phyloP scores from a whole-genome alignment of 768 basidiomycete species.

The Myochromella boudieri region DNA sequence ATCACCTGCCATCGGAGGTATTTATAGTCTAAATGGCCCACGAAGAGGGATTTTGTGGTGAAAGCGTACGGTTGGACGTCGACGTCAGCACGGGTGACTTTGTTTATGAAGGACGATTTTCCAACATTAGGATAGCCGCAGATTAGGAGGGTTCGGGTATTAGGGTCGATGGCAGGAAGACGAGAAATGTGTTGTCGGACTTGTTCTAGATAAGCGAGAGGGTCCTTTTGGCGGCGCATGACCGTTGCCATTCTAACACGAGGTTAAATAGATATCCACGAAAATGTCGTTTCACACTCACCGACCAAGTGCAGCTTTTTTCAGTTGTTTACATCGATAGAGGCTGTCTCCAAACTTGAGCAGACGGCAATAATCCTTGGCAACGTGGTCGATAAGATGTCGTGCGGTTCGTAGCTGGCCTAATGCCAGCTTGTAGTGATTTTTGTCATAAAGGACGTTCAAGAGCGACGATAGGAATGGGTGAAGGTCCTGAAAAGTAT shows the following conservation, averaged over 20 bases:
- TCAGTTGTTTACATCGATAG: slow-evolving; percentile 98
- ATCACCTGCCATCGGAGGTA: slow-evolving; percentile 99
- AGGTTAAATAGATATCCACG: background rate
- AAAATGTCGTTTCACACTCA: slow-evolving; percentile 36
- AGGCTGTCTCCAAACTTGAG: slow-evolving; percentile 98
- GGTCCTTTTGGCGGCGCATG: slow-evolving; percentile 98
- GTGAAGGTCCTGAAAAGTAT: slow-evolving; percentile 70
- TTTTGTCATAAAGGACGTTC: slow-evolving; percentile 99
- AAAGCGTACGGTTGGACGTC: slow-evolving; percentile 99
- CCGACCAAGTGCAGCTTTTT: slow-evolving; percentile 96
- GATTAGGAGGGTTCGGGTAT: slow-evolving; percentile 94
- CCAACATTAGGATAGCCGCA: slow-evolving; percentile 99
- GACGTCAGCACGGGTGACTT: slow-evolving; percentile 98
- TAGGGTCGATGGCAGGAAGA: slow-evolving; percentile 97
- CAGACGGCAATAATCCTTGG: slow-evolving; percentile 94
- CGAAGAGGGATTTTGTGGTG: slow-evolving; percentile 97
- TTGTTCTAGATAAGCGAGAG: slow-evolving; percentile 97
- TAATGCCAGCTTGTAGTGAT: slow-evolving; percentile 98
- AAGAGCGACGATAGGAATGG: slow-evolving; percentile 94
- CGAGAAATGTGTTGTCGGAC: slow-evolving; percentile 99
- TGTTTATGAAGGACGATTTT: slow-evolving; percentile 99
- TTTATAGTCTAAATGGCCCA: slow-evolving; percentile 98
- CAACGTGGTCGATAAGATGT: slow-evolving; percentile 96
- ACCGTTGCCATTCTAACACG: slow-evolving; percentile 89
- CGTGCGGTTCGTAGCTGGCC: slow-evolving; percentile 95